Base-by-base conservation (phyloP, 73 alveolate species). In the Uronychia binucleata region DNA sequence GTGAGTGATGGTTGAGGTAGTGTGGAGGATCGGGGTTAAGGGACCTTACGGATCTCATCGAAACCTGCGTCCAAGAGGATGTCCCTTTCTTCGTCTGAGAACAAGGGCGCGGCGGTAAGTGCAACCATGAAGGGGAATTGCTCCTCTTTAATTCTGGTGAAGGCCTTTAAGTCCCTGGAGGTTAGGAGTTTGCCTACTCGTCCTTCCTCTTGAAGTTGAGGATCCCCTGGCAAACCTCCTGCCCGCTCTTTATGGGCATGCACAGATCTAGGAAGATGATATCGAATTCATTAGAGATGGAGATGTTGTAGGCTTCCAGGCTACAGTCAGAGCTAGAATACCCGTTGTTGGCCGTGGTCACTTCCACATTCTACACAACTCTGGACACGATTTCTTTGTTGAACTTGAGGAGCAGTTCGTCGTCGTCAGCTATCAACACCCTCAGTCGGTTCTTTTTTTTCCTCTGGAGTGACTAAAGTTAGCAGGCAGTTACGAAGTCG, bases 1-100 rank as follows among this genome's bases (percentile, higher is more conserved):
- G 67, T 46, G 67, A 46, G 67, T 46, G 67, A 46, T 46, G 67
- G 67, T 46, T 46, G 67, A 46, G 67, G 67, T 46, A 46, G 67
- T 46, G 67, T 46, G 67, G 67, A 46, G 67, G 67, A 46, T 46
- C 19, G 67, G 67, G 67, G 67, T 46, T 46, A 11, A 11, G 67
- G 67, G 67, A 46, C 5, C 67, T 46, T 46, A 46, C 67, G 67
- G 19, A 46, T 46, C 67, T 46, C n/a, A 19, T 46, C 67, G 19
- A 46, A 46, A 46, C 67, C 67, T 11, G 67, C 67, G 5, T 11
- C 67, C 19, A n/a, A n/a, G n/a, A n/a, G n/a, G n/a, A 11, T 46
- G n/a, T 5, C 5, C 67, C 19, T 19, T 46, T 46, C 19, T 46
- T 46, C 67, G 5, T 46, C 67, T 11, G 19, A 46, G n/a, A 11